Conservation (phyloP, 768 basidiomycete genomes). For the Suillus hirtellus region DNA sequence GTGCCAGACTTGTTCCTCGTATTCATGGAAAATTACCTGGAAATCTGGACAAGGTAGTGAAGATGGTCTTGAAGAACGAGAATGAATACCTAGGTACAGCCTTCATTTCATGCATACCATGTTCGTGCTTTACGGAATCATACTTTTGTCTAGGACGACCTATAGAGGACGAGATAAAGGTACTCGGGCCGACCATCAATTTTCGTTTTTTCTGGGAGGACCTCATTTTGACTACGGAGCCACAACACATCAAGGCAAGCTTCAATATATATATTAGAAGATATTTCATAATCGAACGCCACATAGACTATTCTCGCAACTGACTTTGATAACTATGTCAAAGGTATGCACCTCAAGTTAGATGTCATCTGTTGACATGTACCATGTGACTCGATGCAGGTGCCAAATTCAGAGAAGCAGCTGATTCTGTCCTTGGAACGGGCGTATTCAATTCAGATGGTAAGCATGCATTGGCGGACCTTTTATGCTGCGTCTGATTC, state of each 20-base stretch:
- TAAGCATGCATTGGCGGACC: constrained; percentile 15
- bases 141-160: constrained; percentile 21
- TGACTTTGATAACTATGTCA: constrained; percentile 43
- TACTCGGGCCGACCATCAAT: constrained; percentile 38
- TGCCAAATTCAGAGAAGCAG: constrained; percentile 30
- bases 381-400: constrained; percentile 25
- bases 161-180: constrained; percentile 24
- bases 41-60: constrained; percentile 34
- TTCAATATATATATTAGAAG: neutral
- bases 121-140: neutral
- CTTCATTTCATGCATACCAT: neutral
- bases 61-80: constrained; percentile 20
- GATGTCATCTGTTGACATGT: neutral
- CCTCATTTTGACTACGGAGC: constrained; percentile 47
- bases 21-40: constrained; percentile 35
- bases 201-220: constrained; percentile 50
- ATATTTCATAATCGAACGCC: neutral
- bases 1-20: constrained; percentile 33
- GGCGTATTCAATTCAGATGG: constrained; percentile 62
- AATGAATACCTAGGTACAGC: constrained; percentile 39
- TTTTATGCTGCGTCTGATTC: neutral
- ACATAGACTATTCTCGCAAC: constrained; percentile 42
- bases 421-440: constrained; percentile 42
- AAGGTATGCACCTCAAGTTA: constrained; percentile 31
- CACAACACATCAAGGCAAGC: constrained; percentile 46